phyloP scores from a whole-genome alignment of 192 early-diverging fungal genomes.

The Backusella tuberculispora region DNA sequence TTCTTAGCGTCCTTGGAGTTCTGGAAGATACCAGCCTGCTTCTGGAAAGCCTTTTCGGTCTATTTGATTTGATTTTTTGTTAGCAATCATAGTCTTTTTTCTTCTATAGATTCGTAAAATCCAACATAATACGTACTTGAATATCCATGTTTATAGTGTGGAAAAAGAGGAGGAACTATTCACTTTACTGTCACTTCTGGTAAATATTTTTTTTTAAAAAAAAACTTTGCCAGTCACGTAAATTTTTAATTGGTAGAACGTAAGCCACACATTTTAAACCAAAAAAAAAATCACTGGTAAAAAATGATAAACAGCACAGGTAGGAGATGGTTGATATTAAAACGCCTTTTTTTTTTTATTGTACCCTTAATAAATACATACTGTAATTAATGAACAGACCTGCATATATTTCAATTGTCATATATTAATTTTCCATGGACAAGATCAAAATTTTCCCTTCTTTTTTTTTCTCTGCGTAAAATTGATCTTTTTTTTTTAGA shows the following conservation, averaged over 20 bases:
- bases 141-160: slow-evolving; percentile 13
- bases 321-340: not conserved
- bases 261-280: not conserved
- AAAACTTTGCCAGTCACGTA: not conserved
- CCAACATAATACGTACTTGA: not conserved
- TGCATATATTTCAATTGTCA: not conserved
- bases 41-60: slow-evolving; percentile 97
- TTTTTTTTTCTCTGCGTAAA: too few relatives aligned
- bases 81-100: not conserved
- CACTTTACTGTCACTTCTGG: slow-evolving; percentile 1
- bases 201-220: slow-evolving; percentile 18
- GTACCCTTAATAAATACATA: not conserved
- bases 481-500: too few relatives aligned
- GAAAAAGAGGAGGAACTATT: slow-evolving; percentile 14
- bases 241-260: slow-evolving; percentile 9
- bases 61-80: slow-evolving; percentile 37
- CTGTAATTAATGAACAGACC: slow-evolving; percentile 5
- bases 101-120: not conserved
- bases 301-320: not conserved
- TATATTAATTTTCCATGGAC: too few relatives aligned
- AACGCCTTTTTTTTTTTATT: not conserved
- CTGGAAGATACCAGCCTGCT: slow-evolving; percentile 94
- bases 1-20: slow-evolving; percentile 80
- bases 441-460: too few relatives aligned
- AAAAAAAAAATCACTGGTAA: too few relatives aligned